A percentile compares a stretch with the other conserved stretches of the same genome.
Conservation (phyloP, 306 rosid genomes). For the Comarum palustre region DNA sequence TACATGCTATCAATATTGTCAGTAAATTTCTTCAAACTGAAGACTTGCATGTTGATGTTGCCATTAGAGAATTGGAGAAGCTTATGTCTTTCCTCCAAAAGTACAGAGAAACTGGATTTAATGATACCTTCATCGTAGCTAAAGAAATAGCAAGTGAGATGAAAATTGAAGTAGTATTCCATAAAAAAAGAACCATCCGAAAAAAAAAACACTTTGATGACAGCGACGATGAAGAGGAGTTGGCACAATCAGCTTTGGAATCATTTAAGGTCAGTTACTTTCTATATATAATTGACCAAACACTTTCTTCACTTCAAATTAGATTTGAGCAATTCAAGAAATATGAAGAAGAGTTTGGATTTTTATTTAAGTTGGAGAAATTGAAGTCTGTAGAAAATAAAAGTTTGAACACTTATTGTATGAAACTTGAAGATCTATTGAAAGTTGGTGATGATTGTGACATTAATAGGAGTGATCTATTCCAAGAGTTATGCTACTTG, state of each 20-base stretch:
- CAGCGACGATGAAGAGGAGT: neutral
- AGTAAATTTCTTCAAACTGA: neutral
- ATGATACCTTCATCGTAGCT: too few species aligned
- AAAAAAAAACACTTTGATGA: neutral
- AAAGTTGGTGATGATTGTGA: neutral
- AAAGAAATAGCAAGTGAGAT: neutral
- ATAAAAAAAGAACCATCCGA: neutral
- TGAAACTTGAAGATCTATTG: neutral
- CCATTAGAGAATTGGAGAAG: too few species aligned
- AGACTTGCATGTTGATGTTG: too few species aligned
- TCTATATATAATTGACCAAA: too few species aligned
- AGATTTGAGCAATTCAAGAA: too few species aligned
- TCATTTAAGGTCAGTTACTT: neutral
- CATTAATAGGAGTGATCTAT: neutral
- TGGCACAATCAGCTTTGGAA: neutral
- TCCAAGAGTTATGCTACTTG: neutral
- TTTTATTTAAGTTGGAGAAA: too few species aligned
- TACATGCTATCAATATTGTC: neutral
- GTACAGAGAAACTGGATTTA: too few species aligned
- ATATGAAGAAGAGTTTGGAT: too few species aligned
- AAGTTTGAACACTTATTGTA: too few species aligned
- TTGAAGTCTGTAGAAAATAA: too few species aligned
- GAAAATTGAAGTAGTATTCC: neutral
- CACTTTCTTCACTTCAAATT: too few species aligned
- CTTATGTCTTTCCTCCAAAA: too few species aligned